phyloP scores from a whole-genome alignment of 2,329 filamentous ascomycete species.

The Colletotrichum tropicale region DNA sequence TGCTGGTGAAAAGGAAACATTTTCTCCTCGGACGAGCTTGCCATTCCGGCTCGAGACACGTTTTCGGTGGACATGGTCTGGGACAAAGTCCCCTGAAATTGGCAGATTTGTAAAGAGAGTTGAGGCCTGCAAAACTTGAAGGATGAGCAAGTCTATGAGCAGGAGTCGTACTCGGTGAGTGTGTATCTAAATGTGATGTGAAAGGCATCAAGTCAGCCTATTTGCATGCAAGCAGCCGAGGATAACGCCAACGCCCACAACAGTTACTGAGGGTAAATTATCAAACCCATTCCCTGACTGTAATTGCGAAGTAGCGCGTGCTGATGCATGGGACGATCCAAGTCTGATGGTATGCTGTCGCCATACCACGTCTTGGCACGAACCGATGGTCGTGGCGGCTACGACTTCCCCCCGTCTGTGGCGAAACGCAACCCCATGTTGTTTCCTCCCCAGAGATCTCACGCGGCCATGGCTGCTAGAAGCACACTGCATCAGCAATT shows the following conservation, averaged over 20 bases:
- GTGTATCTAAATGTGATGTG: neutral
- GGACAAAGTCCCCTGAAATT: neutral
- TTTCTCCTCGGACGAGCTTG: accelerated
- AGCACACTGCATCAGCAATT: neutral
- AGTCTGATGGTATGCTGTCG: neutral
- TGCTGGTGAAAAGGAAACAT: neutral
- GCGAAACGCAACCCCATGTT: neutral
- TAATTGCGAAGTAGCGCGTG: neutral
- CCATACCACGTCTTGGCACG: neutral
- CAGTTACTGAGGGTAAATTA: neutral
- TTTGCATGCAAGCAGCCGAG: neutral
- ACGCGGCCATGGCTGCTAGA: neutral
- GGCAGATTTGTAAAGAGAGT: too few relatives aligned
- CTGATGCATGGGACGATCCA: neutral
- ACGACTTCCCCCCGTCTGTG: neutral
- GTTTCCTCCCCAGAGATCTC: neutral
- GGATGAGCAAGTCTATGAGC: too few relatives aligned
- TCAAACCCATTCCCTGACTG: neutral
- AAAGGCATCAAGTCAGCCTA: neutral
- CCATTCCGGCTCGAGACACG: neutral
- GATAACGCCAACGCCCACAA: neutral
- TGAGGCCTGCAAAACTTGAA: too few relatives aligned
- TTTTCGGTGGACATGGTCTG: accelerated
- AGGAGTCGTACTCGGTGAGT: neutral
- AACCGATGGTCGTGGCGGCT: conserved; percentile 8